These are phyloP conservation scores for Aspergillus vadensis DNA, from an alignment of 2,329 filamentous ascomycete genomes.

Conservation along the genomic window DNA sequence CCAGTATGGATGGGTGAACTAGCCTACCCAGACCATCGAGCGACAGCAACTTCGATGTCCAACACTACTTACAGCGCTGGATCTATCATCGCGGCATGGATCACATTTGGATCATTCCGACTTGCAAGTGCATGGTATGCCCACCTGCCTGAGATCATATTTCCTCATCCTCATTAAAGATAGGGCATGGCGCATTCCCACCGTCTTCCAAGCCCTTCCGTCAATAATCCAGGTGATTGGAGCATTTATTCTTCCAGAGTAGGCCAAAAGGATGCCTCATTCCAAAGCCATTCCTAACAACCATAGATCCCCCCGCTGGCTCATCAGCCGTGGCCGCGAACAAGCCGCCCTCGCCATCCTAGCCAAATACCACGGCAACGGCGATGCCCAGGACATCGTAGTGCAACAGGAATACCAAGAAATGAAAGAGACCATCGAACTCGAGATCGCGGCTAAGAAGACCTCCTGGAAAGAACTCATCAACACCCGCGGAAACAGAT, in stretches of 20 bases:
- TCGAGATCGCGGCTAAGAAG: slow-evolving; percentile 33
- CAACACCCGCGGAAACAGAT: not conserved
- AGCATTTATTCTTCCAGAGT: slow-evolving; percentile 14
- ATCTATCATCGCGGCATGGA: not conserved
- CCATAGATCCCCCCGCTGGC: slow-evolving; percentile 15
- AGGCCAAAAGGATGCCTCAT: not conserved
- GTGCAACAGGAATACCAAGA: slow-evolving; percentile 48
- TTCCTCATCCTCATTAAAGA: not conserved
- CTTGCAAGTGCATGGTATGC: slow-evolving; percentile 1
- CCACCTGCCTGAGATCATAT: not conserved
- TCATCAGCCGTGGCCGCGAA: slow-evolving; percentile 15
- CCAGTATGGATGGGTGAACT: slow-evolving; percentile 1
- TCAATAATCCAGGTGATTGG: slow-evolving; percentile 13
- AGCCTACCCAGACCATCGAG: not conserved
- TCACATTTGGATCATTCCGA: slow-evolving; percentile 1
- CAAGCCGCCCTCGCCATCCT: slow-evolving; percentile 15
- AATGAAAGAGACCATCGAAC: slow-evolving; percentile 33
- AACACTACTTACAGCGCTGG: not conserved
- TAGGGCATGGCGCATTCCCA: slow-evolving; percentile 18
- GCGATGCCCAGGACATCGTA: slow-evolving; percentile 43
- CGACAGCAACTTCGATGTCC: not conserved
- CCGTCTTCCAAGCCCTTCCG: slow-evolving; percentile 17
- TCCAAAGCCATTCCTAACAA: not conserved
- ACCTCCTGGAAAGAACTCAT: slow-evolving; percentile 30
- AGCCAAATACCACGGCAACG: slow-evolving; percentile 34